A percentile compares a stretch with the other conserved stretches of the same genome.
phyloP scores from a whole-genome alignment of 2,329 filamentous ascomycete genomes.

The Calonectria pauciramosa region DNA sequence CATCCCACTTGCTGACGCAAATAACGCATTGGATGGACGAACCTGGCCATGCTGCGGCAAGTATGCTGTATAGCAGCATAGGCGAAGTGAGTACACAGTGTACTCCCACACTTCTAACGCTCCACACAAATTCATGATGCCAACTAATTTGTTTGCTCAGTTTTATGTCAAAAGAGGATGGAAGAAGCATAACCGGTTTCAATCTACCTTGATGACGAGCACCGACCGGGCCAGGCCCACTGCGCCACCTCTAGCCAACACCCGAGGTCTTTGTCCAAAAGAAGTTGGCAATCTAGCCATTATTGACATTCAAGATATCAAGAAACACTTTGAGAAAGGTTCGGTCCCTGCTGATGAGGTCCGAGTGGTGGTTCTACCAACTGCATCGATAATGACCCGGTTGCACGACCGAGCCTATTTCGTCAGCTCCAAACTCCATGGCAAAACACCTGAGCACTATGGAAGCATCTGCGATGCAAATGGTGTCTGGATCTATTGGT shows the following conservation, averaged over 20 bases:
- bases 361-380: neutral
- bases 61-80: neutral
- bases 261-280: neutral
- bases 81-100: neutral
- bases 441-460: neutral
- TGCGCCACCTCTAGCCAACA: neutral
- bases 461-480: neutral
- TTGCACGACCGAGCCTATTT: neutral
- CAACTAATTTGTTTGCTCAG: neutral
- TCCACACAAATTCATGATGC: neutral
- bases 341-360: neutral
- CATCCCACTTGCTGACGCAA: neutral
- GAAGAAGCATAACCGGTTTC: neutral
- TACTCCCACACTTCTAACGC: neutral
- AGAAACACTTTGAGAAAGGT: neutral
- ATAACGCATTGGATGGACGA: neutral
- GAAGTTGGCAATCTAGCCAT: neutral
- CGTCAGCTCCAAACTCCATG: neutral
- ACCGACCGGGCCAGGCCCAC: neutral
- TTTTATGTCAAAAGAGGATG: neutral
- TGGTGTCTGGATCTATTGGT: neutral
- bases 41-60: neutral
- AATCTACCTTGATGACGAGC: neutral
- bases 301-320: neutral
- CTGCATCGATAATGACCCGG: neutral